These are phyloP conservation scores for Protomyces pachydermus DNA, from an alignment of 1,139 yeast genomes.

Conservation along the genomic window DNA sequence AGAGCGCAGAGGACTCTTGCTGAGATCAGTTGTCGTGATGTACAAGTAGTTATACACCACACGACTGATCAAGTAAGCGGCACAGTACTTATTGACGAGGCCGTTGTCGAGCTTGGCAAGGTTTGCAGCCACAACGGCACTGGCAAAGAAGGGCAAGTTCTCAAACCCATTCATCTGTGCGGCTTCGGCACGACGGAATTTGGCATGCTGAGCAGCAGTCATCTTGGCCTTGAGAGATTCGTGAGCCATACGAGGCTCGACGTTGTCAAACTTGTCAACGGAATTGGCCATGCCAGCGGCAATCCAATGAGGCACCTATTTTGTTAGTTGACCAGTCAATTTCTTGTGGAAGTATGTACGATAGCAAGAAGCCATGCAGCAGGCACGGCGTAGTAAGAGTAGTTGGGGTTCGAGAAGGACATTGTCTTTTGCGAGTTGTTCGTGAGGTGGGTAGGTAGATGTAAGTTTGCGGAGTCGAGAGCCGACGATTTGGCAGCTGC, in stretches of 20 bases:
- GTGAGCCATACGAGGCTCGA: constrained; percentile 13
- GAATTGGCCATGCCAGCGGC: constrained; percentile 16
- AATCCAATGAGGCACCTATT: constrained; percentile 9
- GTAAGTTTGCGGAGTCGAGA: no score
- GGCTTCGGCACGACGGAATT: constrained; percentile 20
- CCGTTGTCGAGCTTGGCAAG: constrained; percentile 12
- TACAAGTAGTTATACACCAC: constrained; percentile 18
- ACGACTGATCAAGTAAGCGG: constrained; percentile 11
- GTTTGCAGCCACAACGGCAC: constrained; percentile 18
- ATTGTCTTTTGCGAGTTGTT: background rate
- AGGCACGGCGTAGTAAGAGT: constrained; percentile 18
- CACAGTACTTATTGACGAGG: constrained; percentile 2
- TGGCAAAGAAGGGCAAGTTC: constrained; percentile 13
- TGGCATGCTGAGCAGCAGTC: constrained; percentile 8
- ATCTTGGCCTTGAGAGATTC: constrained; percentile 10
- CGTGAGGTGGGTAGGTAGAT: no score
- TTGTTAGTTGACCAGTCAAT: background rate
- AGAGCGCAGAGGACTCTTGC: background rate
- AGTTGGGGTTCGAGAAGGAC: constrained; percentile 4
- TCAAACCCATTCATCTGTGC: constrained; percentile 24
- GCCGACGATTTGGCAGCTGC: no score
- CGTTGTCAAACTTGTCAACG: constrained; percentile 10
- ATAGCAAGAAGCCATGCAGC: constrained; percentile 25
- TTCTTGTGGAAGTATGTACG: background rate
- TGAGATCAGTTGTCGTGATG: constrained; percentile 15